Evolutionary conservation across 2,329 filamentous ascomycete genomes (phyloP).

Genomic region (Fusarium siculi): DNA sequence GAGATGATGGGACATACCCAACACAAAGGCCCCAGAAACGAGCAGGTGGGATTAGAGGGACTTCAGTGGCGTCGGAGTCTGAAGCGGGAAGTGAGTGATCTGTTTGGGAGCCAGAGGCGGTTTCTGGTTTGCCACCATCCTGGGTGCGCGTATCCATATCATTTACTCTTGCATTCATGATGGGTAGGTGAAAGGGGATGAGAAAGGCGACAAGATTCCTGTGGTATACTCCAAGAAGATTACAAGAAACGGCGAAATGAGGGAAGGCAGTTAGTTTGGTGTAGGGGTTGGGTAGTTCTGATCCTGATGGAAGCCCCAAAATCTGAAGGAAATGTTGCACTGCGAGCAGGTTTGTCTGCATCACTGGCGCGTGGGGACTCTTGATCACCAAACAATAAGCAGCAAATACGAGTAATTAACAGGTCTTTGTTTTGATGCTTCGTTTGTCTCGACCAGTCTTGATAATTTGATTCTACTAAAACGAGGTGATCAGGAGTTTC

Average conservation of each 20-base stretch:
- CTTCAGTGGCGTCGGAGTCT: conserved; percentile 2
- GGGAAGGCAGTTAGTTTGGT: neutral
- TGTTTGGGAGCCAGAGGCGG: neutral
- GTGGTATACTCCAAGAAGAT: neutral
- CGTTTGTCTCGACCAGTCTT: neutral
- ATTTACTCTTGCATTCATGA: conserved; percentile 1
- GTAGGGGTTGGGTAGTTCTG: neutral
- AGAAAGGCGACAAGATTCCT: neutral
- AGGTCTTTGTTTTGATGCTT: neutral
- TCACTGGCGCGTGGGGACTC: neutral
- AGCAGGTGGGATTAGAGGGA: conserved; percentile 40
- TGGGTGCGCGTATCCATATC: neutral
- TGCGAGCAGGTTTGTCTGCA: conserved; percentile 1
- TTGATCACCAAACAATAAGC: neutral
- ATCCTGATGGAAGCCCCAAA: neutral
- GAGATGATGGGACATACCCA: conserved; percentile 41
- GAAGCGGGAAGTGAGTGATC: neutral
- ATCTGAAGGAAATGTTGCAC: neutral
- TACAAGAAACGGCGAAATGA: neutral
- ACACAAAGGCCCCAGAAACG: conserved; percentile 50
- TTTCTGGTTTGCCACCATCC: neutral
- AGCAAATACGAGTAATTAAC: neutral
- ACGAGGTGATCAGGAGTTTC: neutral
- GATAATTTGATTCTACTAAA: neutral
- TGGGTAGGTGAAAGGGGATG: neutral